Evolutionary conservation across 345 rosid genomes (phyloP), one percentile per base, ranked within the genome.

Genomic region (Melaleuca quinquenervia): DNA sequence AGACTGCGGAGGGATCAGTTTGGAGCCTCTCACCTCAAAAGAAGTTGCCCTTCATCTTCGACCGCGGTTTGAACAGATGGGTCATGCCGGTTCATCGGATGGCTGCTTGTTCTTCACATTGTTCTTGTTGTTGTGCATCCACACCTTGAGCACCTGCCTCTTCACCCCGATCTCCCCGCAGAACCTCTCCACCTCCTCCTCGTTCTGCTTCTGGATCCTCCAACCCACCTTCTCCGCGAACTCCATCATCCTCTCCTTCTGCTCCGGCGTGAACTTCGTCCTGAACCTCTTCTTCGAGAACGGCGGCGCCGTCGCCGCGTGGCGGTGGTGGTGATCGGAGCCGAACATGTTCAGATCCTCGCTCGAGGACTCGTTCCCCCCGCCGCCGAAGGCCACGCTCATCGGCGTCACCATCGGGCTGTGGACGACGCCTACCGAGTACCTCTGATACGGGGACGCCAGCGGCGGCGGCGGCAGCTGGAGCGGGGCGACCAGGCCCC

Each of bases 51-150:
- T 36, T 70, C 48, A 41, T 70, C 80, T 70, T 70, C 80, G 36
- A 22, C 2, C 78, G 24, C 22, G 26, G 41, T 29, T 20, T 70
- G 48, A 29, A 48, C 64, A 70, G 80, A 70, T 70, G 80, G 80
- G 80, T 70, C 48, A 70, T 26, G 80, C 80, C 80, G 80, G 80
- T 20, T 70, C 80, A 1, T 70, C 84, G 48, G 80, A 70, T 11
- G 80, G 26, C 80, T 70, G 80, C 80, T 70, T 70, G 80, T 70
- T 93, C 93, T 95, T 94, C 87, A 86, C 86, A 54, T 92, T 88
- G 90, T 92, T 96, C 86, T 93, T 95, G 89, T 92, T 90, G 85
- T 93, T 93, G 85, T 93, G 94, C 94, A 93, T 91, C 94, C 94
- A 93, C 29, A 93, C 94, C 88, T 91, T 91, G 88, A 93, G 90